These are phyloP conservation scores for Aspergillus awamori DNA, from an alignment of 2,329 filamentous ascomycete species.

Conservation along the genomic window DNA sequence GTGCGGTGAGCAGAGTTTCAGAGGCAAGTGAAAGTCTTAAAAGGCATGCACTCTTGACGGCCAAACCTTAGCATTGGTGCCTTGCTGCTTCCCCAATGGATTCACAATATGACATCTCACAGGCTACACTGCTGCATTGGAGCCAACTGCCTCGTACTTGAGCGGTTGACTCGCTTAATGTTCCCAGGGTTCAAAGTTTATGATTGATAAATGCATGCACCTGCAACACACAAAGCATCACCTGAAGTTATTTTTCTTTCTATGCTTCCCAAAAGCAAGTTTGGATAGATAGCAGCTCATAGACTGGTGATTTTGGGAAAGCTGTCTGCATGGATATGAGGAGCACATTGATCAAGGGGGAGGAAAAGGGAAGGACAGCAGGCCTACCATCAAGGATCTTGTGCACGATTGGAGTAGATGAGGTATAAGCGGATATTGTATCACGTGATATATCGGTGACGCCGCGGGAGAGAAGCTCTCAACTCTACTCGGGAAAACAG, in stretches of 20 bases:
- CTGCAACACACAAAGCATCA: background rate
- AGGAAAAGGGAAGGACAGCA: background rate
- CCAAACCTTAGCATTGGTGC: slow-evolving; percentile 14
- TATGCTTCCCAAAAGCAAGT: background rate
- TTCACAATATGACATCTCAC: slow-evolving; percentile 21
- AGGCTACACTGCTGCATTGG: slow-evolving; percentile 7
- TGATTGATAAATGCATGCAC: slow-evolving; percentile 19
- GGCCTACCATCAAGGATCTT: no score
- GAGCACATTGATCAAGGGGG: no score
- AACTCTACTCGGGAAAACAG: background rate
- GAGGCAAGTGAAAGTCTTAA: slow-evolving; percentile 5
- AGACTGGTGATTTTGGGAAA: background rate
- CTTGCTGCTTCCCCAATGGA: slow-evolving; percentile 13
- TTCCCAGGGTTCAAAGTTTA: slow-evolving; percentile 12
- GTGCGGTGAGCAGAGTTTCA: slow-evolving; percentile 21
- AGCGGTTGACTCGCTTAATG: background rate
- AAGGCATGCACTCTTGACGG: slow-evolving; percentile 6
- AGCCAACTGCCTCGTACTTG: slow-evolving; percentile 6
- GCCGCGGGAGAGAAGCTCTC: background rate
- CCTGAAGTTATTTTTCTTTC: background rate
- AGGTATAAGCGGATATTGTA: background rate
- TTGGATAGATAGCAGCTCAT: background rate
- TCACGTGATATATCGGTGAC: background rate
- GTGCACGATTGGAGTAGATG: no score
- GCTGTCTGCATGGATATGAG: no score